Conservation (phyloP, 305 asterid species). For the Fraxinus sp. region DNA sequence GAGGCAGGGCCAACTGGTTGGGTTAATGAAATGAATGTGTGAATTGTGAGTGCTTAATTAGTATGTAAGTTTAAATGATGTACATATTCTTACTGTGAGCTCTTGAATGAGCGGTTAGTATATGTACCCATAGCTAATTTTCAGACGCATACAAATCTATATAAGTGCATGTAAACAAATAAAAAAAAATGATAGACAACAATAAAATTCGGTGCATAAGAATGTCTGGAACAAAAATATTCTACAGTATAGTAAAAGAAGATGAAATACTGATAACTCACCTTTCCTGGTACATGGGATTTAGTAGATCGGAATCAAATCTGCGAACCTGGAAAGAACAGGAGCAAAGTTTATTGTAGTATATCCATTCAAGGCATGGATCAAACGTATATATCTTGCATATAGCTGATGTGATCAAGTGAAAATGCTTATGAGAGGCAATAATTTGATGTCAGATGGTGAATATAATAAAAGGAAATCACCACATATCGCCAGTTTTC, state of each 20-base stretch:
- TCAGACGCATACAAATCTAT: background rate
- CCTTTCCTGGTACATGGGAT: slow-evolving; percentile 93
- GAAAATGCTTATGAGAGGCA: background rate
- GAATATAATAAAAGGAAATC: background rate
- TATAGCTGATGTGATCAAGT: slow-evolving; percentile 12
- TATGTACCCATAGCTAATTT: background rate
- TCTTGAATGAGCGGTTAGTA: background rate
- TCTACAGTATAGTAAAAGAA: slow-evolving; percentile 12
- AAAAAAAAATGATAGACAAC: background rate
- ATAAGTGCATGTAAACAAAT: background rate
- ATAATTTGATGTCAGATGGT: background rate
- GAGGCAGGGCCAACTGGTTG: background rate
- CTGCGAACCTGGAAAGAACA: slow-evolving; percentile 67
- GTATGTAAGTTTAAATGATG: background rate
- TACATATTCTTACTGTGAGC: background rate
- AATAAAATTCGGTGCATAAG: slow-evolving; percentile 15
- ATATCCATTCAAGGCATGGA: background rate
- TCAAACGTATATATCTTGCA: slow-evolving; percentile 1
- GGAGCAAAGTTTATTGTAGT: slow-evolving; percentile 2
- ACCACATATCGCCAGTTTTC: background rate
- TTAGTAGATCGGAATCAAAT: slow-evolving; percentile 53
- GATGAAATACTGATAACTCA: slow-evolving; percentile 25
- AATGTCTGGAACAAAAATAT: background rate
- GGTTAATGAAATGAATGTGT: background rate
- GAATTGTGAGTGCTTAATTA: slow-evolving; percentile 4